Base-by-base conservation (phyloP, 1,139 yeast species). In the Debaryomycetaceae sp. region DNA sequence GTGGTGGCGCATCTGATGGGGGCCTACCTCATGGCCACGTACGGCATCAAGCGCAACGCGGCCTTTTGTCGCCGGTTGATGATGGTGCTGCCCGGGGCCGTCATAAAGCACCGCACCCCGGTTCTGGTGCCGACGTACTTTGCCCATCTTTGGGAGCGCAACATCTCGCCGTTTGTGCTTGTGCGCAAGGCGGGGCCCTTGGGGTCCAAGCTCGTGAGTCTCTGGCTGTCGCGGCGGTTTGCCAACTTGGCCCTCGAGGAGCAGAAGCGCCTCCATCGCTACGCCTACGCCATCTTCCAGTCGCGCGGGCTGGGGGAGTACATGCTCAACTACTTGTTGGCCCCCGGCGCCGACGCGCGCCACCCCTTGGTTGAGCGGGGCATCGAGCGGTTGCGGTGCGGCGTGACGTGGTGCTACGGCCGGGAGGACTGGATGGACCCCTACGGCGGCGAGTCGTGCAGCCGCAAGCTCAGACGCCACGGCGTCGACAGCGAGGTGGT, bases 351-450 rank as follows among this genome's bases (percentile, higher is more conserved):
- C 2, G 72, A 75, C 28, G 86, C 91, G 1, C 61, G 88, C 39
- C 55, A 58, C 30, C 85, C 91, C 0, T 54, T 83, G 30, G 59
- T 72, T 10, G 70, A 72, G 10, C 39, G 71, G 23, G 69, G 73
- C 5, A 51, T 79, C 5, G 65, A 71, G 25, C 56, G 63, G 20
- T 53, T 75, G 11, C 51, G 58, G 6, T 75, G 80, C 45, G 70
- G 77, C 32, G 58, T 78, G 17, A 49, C 67, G 4, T 83, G 91
- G 91, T 57, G 78, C 46, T 83, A 82, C 43, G 93, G 93, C 2
- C 72, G 71, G 36, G 74, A 75, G 30, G 91, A 83, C 51, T 82
- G 91, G 91, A 83, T 83, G 85, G 83, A 80, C 47, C 49, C 53
- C 17, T 45, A 54, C 16, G 86, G 85, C 2, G 86, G 84, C 0